A percentile compares a stretch with the other conserved stretches of the same genome.
Conservation (phyloP, 2,329 filamentous ascomycete genomes). For the Chlorencoelia australis region DNA sequence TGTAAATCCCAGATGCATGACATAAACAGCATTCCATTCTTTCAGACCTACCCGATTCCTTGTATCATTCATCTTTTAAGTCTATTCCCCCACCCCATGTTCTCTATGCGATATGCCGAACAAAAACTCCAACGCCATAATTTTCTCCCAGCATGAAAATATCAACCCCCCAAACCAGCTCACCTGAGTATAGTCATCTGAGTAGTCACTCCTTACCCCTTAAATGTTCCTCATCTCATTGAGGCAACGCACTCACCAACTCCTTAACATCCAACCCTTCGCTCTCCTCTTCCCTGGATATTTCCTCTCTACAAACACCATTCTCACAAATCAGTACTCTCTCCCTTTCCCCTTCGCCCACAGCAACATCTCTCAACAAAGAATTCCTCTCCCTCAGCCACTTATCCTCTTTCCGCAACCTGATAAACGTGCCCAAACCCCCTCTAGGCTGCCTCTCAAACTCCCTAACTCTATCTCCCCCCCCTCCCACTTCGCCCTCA, state of each 20-base stretch:
- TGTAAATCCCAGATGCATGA: too few species aligned
- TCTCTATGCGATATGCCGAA: background rate
- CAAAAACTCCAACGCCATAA: too few species aligned
- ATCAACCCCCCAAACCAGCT: too few species aligned
- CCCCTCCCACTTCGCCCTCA: slow-evolving; percentile 15
- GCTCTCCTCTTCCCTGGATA: slow-evolving; percentile 2
- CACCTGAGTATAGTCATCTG: too few species aligned
- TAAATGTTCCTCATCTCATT: too few species aligned
- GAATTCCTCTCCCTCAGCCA: slow-evolving; percentile 43
- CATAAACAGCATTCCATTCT: too few species aligned
- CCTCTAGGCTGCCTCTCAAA: slow-evolving; percentile 24
- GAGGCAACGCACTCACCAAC: background rate
- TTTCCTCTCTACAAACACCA: slow-evolving; percentile 35
- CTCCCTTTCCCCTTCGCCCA: slow-evolving; percentile 28
- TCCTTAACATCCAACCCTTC: background rate
- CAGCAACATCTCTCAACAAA: slow-evolving; percentile 27
- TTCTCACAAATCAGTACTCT: slow-evolving; percentile 38
- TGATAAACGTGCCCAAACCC: slow-evolving; percentile 16
- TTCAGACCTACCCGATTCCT: too few species aligned
- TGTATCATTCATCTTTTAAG: too few species aligned
- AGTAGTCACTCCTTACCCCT: too few species aligned
- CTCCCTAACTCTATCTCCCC: slow-evolving; percentile 25
- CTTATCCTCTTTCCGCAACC: slow-evolving; percentile 16
- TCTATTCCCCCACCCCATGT: too few species aligned
- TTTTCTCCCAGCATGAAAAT: too few species aligned